phyloP scores from a whole-genome alignment of 2,329 filamentous ascomycete genomes.

The Aureobasidium sp. region DNA sequence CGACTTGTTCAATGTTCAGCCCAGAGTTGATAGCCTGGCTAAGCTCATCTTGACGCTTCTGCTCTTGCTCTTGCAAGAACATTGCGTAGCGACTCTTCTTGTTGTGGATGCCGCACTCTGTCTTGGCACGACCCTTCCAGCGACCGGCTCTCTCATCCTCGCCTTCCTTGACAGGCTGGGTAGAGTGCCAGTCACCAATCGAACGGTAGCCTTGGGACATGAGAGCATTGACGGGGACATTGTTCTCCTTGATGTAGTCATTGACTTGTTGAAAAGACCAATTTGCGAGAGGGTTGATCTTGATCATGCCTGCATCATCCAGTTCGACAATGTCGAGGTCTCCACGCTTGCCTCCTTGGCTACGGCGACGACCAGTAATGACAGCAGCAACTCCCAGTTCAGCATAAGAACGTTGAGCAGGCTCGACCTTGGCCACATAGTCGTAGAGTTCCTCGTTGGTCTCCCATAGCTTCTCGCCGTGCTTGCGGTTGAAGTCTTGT shows the following conservation, averaged over 20 bases:
- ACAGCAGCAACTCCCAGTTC: conserved; percentile 84
- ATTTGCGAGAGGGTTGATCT: conserved; percentile 94
- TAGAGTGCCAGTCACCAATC: conserved; percentile 96
- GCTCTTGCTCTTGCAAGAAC: conserved; percentile 67
- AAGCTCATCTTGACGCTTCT: conserved; percentile 54
- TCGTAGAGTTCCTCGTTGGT: conserved; percentile 84
- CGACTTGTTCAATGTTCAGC: conserved; percentile 25
- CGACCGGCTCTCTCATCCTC: conserved; percentile 94
- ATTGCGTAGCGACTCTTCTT: conserved; percentile 88
- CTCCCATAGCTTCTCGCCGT: conserved; percentile 80
- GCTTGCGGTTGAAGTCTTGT: conserved; percentile 70
- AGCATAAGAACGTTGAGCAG: conserved; percentile 80
- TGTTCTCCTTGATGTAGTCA: conserved; percentile 73
- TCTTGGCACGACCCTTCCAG: conserved; percentile 95
- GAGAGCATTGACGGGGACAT: conserved; percentile 88
- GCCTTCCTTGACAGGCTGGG: conserved; percentile 74
- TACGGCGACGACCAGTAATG: conserved; percentile 81
- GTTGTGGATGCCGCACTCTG: conserved; percentile 98
- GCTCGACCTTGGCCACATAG: conserved; percentile 96
- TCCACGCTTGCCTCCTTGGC: conserved; percentile 87
- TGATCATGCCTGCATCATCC: conserved; percentile 84
- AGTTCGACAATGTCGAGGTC: conserved; percentile 87
- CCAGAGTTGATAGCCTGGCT: conserved; percentile 28
- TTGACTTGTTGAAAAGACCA: conserved; percentile 90
- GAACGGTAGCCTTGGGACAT: conserved; percentile 96